Percentiles rank a stretch among this genome's conserved stretches.
Conservation (phyloP, 2,329 filamentous ascomycete genomes). For the Fusarium sulawesiense region DNA sequence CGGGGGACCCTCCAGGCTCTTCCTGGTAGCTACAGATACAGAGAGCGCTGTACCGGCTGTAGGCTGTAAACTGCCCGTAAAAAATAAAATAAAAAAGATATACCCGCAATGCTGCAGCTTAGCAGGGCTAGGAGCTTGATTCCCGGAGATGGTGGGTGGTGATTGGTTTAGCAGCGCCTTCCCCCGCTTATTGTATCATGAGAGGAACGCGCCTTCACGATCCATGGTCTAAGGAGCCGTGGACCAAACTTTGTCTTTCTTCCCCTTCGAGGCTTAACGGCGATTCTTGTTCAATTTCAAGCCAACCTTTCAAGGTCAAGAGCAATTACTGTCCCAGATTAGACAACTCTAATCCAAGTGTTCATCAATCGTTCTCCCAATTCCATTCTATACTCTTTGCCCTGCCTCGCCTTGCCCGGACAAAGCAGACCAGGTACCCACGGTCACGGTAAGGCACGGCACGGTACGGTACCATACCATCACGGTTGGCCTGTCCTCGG, state of each 20-base stretch:
- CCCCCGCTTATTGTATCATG: constrained; percentile 56
- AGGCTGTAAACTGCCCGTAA: background rate
- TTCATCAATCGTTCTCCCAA: constrained; percentile 17
- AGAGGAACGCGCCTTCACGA: constrained; percentile 47
- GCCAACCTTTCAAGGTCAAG: constrained; percentile 11
- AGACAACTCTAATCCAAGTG: background rate
- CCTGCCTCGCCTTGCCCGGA: constrained; percentile 8
- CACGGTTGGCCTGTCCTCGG: constrained; percentile 31
- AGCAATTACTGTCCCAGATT: background rate
- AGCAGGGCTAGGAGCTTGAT: constrained; percentile 42
- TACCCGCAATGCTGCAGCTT: constrained; percentile 36
- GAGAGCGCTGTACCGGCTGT: constrained; percentile 12
- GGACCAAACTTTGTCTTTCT: constrained; percentile 45
- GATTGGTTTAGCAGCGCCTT: constrained; percentile 47
- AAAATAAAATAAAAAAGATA: constrained; percentile 2
- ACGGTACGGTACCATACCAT: constrained; percentile 27
- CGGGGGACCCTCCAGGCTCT: background rate
- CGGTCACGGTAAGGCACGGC: constrained; percentile 23
- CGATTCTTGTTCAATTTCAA: constrained; percentile 27
- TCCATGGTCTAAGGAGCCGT: constrained; percentile 26
- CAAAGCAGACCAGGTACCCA: constrained; percentile 32
- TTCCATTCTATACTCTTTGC: constrained; percentile 1
- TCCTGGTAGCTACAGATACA: background rate
- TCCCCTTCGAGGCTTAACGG: constrained; percentile 43
- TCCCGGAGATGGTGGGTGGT: constrained; percentile 38